Conservation (phyloP, 805 yeast genomes). For the Nakazawaea siamensis region DNA sequence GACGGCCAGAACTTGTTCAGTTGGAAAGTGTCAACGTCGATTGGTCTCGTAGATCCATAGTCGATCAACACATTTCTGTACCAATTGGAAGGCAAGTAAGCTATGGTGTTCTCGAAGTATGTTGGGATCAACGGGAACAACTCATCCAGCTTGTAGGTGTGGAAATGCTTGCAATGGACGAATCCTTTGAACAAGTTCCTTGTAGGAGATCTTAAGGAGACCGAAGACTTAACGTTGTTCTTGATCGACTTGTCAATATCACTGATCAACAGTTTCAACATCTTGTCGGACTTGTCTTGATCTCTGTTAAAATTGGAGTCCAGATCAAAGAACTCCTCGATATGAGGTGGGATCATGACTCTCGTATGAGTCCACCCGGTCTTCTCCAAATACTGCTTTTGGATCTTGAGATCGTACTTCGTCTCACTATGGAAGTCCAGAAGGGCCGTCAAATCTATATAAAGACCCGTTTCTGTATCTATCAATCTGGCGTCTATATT, state of each 20-base stretch:
- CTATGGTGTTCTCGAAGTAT: constrained; percentile 26
- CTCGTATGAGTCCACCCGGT: constrained; percentile 7
- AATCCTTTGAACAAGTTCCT: not conserved
- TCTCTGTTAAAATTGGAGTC: constrained; percentile 1
- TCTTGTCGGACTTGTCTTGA: not conserved
- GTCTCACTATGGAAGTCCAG: constrained; percentile 21
- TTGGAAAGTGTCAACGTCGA: not conserved
- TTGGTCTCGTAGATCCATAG: constrained; percentile 5
- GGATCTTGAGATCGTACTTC: not conserved
- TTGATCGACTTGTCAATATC: constrained; percentile 1
- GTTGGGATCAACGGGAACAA: constrained; percentile 36
- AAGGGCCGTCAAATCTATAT: constrained; percentile 53
- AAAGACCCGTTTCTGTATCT: constrained; percentile 50
- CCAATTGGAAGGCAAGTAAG: constrained; percentile 10
- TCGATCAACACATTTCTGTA: constrained; percentile 4
- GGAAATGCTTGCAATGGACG: constrained; percentile 11
- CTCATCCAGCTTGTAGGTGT: constrained; percentile 21
- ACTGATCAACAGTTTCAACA: not conserved
- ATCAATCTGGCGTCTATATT: constrained; percentile 56
- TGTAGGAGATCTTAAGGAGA: constrained; percentile 3
- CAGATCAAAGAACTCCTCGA: constrained; percentile 1
- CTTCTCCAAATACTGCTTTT: constrained; percentile 5
- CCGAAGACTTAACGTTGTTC: not conserved
- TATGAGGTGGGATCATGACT: constrained; percentile 5
- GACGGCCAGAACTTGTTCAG: constrained; percentile 5